These are phyloP conservation scores for Penicillium silybi DNA, from an alignment of 495 filamentous ascomycete species.

Conservation along the genomic window DNA sequence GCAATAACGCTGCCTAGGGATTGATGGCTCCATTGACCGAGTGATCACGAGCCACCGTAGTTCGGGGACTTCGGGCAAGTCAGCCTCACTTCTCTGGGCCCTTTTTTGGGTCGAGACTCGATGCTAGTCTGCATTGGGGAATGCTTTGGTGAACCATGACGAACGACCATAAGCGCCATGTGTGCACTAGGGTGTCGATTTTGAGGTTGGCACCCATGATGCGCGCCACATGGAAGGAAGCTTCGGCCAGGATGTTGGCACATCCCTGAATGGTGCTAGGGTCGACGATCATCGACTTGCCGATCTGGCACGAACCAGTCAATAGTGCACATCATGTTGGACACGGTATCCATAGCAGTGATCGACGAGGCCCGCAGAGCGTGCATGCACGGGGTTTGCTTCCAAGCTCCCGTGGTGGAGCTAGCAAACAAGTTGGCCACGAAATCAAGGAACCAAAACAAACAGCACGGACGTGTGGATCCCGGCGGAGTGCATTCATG, in stretches of 20 bases:
- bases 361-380: too few species aligned
- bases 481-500: background rate
- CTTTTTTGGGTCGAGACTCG: background rate
- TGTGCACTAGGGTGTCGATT: constrained; percentile 2
- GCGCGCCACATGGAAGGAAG: constrained; percentile 15
- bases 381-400: background rate
- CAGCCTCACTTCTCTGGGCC: constrained; percentile 9
- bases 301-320: constrained; percentile 19
- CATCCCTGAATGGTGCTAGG: constrained; percentile 3
- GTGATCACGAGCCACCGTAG: constrained; percentile 12
- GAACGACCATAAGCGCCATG: constrained; percentile 7
- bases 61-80: too few species aligned
- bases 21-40: background rate
- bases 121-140: background rate
- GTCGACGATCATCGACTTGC: constrained; percentile 11
- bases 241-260: constrained; percentile 11
- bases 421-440: background rate
- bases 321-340: constrained; percentile 11
- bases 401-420: background rate
- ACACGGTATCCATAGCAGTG: background rate
- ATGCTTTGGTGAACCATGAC: background rate
- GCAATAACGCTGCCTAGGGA: constrained; percentile 18
- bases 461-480: background rate
- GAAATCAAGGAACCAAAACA: background rate
- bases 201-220: constrained; percentile 3